Evolutionary conservation across 2,329 filamentous ascomycete species (phyloP), one percentile per base, ranked within the genome.

Genomic region (Ceratocystis papillata): DNA sequence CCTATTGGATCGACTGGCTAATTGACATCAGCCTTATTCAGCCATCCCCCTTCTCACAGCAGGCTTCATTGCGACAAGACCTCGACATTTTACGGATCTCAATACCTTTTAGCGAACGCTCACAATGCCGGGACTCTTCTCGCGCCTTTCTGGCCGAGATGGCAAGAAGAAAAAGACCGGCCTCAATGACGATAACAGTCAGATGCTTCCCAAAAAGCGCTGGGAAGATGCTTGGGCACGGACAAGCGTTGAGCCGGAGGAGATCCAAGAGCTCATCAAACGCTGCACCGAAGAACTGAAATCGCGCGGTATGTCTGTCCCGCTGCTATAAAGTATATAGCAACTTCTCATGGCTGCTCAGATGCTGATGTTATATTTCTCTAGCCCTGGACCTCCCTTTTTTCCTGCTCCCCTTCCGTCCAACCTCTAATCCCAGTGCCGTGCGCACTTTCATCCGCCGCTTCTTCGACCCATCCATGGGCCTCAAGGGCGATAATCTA

Each of bases 281-380:
- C 85, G 86, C 70, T 96, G 91, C 78, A 95, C 92, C 10, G 82
- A 86, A 66, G 94, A 99, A 78, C 83, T 99, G 75, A 99, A 97
- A 79, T 87, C 88, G 68, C 84, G 92, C 89, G 93, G 93, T 96
- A 85, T 71, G 84, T 77, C 68, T 69, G 17, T 7, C 45, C 17
- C 6, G 55, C 28, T n/a, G 55, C 55, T n/a, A 53, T 8, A 53
- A 20, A 22, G 48, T 22, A 12, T 8, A 8, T 15, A 1, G 15
- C 28, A 37, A 4, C 15, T 33, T 12, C 12, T 12, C 25, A 7
- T 8, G 55, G 33, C 4, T 15, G 28, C 8, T n/a, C 28, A 28
- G 10, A 53, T 46, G 53, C 61, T 67, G 37, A 63, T 50, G 25
- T 33, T 37, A 17, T 15, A n/a, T 59, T n/a, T 41, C 67, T 68